Evolutionary conservation across 2,329 filamentous ascomycete genomes (phyloP).

Genomic region (Colletotrichum shisoi): DNA sequence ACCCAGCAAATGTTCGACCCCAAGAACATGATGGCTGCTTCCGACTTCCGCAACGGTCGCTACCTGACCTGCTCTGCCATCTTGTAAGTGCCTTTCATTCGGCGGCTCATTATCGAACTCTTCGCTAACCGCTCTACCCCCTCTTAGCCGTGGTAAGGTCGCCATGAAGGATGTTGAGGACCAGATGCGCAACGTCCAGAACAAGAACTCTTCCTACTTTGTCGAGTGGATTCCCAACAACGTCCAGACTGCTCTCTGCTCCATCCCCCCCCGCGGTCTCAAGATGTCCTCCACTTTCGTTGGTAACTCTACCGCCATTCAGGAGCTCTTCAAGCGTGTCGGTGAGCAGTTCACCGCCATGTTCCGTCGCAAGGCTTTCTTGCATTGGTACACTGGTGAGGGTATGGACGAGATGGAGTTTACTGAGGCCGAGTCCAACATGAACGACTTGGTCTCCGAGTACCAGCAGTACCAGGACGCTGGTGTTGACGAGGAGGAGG

Average conservation of each 20-base stretch:
- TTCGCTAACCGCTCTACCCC: neutral
- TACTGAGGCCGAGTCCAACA: constrained; percentile 99
- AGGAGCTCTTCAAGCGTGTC: constrained; percentile 99
- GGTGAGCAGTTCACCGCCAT: constrained; percentile 99
- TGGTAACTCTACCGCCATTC: constrained; percentile 98
- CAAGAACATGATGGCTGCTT: constrained; percentile 99
- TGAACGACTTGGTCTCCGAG: constrained; percentile 99
- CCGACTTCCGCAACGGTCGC: constrained; percentile 99
- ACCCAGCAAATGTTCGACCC: constrained; percentile 99
- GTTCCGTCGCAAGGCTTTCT: constrained; percentile 99
- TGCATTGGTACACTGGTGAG: constrained; percentile 99
- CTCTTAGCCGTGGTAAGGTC: constrained; percentile 87
- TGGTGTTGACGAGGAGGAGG: constrained; percentile 94
- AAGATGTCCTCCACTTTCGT: constrained; percentile 99
- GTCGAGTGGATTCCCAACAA: constrained; percentile 99
- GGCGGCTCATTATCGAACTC: neutral
- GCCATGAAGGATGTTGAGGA: constrained; percentile 99
- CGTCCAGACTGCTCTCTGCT: constrained; percentile 99
- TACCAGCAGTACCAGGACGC: constrained; percentile 99
- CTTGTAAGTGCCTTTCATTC: constrained; percentile 69
- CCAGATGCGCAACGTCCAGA: constrained; percentile 99
- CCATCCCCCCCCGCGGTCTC: constrained; percentile 94
- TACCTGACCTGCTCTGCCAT: constrained; percentile 99
- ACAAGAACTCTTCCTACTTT: constrained; percentile 99
- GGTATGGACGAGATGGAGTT: constrained; percentile 99